Evolutionary conservation across 768 basidiomycete genomes (phyloP).

Genomic region (Pisolithus albus): DNA sequence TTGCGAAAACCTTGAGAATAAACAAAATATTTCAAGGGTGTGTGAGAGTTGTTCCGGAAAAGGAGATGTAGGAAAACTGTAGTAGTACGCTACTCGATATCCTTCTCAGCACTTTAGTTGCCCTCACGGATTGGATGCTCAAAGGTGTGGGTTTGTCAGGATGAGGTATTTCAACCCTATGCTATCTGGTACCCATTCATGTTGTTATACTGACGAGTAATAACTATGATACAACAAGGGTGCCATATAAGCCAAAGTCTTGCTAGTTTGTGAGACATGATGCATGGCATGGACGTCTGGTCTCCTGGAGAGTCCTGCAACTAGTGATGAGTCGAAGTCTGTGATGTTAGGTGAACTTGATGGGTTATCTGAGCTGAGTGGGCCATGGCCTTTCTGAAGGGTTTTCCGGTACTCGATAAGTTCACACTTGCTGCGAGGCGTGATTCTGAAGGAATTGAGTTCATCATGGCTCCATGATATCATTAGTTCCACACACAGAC

Average conservation of each 20-base stretch:
- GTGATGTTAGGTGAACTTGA: background rate
- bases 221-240: background rate
- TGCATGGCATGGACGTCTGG: too few relatives aligned
- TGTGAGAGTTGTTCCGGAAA: too few relatives aligned
- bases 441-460: background rate
- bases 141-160: too few relatives aligned
- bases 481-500: background rate
- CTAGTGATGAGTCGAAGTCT: background rate
- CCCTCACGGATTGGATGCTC: too few relatives aligned
- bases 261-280: background rate
- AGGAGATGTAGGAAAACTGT: too few relatives aligned
- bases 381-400: background rate
- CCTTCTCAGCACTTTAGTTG: too few relatives aligned
- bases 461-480: background rate
- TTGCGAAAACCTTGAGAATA: too few relatives aligned
- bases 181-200: too few relatives aligned
- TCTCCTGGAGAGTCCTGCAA: background rate
- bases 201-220: background rate
- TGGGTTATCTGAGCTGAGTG: background rate
- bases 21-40: too few relatives aligned
- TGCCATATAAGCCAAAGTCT: background rate
- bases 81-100: too few relatives aligned
- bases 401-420: too few relatives aligned
- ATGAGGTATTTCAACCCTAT: background rate
- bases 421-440: too few relatives aligned